Evolutionary conservation across 345 rosid species (phyloP), one percentile per base, ranked within the genome.

Genomic region (Triadica sebifera): DNA sequence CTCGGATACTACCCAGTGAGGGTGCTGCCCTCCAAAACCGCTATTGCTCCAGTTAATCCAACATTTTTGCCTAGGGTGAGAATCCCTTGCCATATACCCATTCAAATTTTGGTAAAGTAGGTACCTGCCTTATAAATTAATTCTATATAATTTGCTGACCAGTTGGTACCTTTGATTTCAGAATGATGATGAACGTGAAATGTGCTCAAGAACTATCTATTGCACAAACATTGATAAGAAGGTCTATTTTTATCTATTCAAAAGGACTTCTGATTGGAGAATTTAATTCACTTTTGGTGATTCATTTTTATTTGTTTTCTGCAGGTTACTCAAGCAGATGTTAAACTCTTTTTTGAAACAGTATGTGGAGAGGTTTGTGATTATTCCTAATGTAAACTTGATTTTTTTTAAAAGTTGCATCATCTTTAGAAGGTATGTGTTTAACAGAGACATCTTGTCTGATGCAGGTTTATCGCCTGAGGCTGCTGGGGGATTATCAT

Each of bases 11-110:
- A 93, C 72, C 98, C 94, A 19, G 91, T 93, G 38, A 87, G 83
- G 78, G 98, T 93, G 75, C 85, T 91, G 81, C 98, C 98, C 43
- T 93, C 97, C 3, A 93, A 91, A 84, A 91, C 98, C 20, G 98
- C 98, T 73, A 93, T 93, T 73, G 98, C 98, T 56, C 98, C 97
- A 13, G 98, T 91, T 76, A 93, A 93, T 79, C 98, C 97, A 8
- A 91, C 96, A 8, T 88, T 91, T 85, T 86, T 93, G 87, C 97
- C 98, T 3, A 88, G 96, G 91, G 98, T 93, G 72, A 84, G 87
- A 70, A 78, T 38, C 20, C 12, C 70, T 64, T 68, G 38, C 56
- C 53, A 55, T 6, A 17, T 45, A 51, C 29, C 53, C 17, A 29
- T 24, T 57, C 22, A 45, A 58, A 71, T 8, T 39, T 59, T 58